Percentiles rank a stretch among this genome's conserved stretches.
Evolutionary conservation across 2,329 filamentous ascomycete species (phyloP).

Genomic region (Furcasterigmium furcatum): DNA sequence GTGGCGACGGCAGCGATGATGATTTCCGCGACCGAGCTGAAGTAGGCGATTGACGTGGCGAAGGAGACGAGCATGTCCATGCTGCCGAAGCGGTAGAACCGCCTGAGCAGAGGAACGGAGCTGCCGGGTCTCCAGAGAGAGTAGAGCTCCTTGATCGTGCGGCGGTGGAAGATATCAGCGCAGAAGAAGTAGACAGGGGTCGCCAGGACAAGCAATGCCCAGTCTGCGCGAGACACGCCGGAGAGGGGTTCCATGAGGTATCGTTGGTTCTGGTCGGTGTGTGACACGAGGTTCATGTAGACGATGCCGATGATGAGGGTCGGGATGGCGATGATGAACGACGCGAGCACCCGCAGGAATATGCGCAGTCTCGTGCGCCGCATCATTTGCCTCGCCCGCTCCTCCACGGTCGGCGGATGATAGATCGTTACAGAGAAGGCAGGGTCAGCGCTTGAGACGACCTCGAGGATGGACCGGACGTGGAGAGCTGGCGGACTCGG

Average conservation of each 20-base stretch:
- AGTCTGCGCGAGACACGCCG: constrained; percentile 69
- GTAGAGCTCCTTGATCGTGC: constrained; percentile 74
- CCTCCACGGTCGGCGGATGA: constrained; percentile 79
- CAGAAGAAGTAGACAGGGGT: constrained; percentile 86
- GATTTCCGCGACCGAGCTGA: constrained; percentile 77
- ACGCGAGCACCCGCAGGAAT: constrained; percentile 66
- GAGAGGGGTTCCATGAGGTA: constrained; percentile 70
- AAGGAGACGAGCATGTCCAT: constrained; percentile 94
- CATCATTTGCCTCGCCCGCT: constrained; percentile 74
- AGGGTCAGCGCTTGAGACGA: constrained; percentile 63
- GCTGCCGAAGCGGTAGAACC: constrained; percentile 91
- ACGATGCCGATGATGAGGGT: constrained; percentile 86
- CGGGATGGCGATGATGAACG: constrained; percentile 69
- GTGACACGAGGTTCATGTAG: constrained; percentile 78
- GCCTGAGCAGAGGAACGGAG: constrained; percentile 65
- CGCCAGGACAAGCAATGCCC: constrained; percentile 75
- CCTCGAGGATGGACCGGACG: constrained; percentile 67
- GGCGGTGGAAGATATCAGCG: constrained; percentile 78
- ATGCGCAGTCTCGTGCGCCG: constrained; percentile 68
- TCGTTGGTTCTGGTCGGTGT: constrained; percentile 51
- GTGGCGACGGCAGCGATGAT: constrained; percentile 54
- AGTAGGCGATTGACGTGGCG: constrained; percentile 83
- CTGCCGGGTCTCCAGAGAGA: constrained; percentile 76
- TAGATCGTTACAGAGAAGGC: constrained; percentile 68
- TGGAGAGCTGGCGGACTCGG: constrained; percentile 69